A percentile compares a stretch with the other conserved stretches of the same genome.
Conservation (phyloP, 306 rosid genomes). For the Ormosia emarginata region DNA sequence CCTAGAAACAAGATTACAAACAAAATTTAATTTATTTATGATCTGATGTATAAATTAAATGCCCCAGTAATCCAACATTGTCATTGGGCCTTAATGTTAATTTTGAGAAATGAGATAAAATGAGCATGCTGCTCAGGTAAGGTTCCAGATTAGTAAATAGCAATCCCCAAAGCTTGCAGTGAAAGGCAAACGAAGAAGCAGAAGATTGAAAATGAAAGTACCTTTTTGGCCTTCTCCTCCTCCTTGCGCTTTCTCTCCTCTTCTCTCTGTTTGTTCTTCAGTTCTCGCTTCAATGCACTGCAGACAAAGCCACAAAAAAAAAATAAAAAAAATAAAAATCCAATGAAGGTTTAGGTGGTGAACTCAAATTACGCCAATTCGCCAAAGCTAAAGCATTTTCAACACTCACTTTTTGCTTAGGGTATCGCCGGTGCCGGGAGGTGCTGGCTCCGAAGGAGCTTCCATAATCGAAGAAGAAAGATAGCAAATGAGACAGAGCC, state of each 20-base stretch:
- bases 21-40: not conserved
- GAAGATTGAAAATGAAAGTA: not conserved
- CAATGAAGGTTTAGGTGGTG: not conserved
- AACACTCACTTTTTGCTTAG: constrained; percentile 38
- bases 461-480: not conserved
- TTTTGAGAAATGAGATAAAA: no score
- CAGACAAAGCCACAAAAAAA: not conserved
- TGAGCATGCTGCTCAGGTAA: no score
- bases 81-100: not conserved
- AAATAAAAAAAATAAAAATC: not conserved
- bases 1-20: constrained; percentile 36
- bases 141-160: no score
- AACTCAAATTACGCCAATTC: not conserved
- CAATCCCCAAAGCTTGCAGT: no score
- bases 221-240: constrained; percentile 78
- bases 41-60: not conserved
- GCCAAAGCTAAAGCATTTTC: not conserved
- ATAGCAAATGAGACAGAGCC: not conserved
- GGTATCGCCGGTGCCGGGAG: constrained; percentile 10
- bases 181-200: no score
- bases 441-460: not conserved
- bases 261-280: constrained; percentile 66
- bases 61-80: no score
- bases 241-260: constrained; percentile 69
- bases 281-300: constrained; percentile 76